Percentiles rank a stretch among this genome's conserved stretches.
These are phyloP conservation scores for Mortierella sp. DNA, from an alignment of 371 early-diverging fungal genomes.

Conservation along the genomic window DNA sequence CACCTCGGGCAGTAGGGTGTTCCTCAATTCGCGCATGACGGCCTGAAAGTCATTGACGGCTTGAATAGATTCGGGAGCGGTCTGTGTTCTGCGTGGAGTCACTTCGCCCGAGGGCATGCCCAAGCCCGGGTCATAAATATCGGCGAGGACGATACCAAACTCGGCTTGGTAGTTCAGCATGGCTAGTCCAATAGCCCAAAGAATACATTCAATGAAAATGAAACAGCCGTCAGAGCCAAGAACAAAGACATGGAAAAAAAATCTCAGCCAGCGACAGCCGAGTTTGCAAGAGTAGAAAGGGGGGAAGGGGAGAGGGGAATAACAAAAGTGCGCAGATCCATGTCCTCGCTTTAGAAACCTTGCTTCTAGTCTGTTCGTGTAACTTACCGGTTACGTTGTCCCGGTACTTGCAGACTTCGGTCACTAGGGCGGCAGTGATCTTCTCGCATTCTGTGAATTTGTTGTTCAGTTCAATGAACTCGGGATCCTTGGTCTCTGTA, in stretches of 20 bases:
- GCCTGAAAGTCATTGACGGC: constrained; percentile 73
- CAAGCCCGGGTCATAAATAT: constrained; percentile 64
- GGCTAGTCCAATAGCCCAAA: constrained; percentile 39
- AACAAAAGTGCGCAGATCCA: neutral
- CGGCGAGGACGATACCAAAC: constrained; percentile 71
- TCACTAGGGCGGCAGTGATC: constrained; percentile 65
- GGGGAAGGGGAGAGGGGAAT: neutral
- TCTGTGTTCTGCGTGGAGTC: constrained; percentile 59
- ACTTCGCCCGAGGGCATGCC: constrained; percentile 54
- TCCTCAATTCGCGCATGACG: constrained; percentile 69
- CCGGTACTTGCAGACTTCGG: constrained; percentile 79
- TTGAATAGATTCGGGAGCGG: constrained; percentile 67
- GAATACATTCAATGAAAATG: neutral
- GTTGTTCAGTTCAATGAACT: constrained; percentile 71
- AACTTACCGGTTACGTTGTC: constrained; percentile 74
- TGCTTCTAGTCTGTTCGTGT: too few species aligned
- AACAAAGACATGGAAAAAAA: constrained; percentile 1
- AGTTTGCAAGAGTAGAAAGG: neutral
- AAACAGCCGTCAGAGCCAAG: neutral
- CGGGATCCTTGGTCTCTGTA: constrained; percentile 75
- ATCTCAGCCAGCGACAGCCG: neutral
- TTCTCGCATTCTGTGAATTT: constrained; percentile 69
- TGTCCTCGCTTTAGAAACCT: too few species aligned
- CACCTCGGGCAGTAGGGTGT: constrained; percentile 74
- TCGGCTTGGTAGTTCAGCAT: constrained; percentile 76